Evolutionary conservation across 805 yeast genomes (phyloP), one percentile per base, ranked within the genome.

Genomic region (Barnettozyma pratensis): DNA sequence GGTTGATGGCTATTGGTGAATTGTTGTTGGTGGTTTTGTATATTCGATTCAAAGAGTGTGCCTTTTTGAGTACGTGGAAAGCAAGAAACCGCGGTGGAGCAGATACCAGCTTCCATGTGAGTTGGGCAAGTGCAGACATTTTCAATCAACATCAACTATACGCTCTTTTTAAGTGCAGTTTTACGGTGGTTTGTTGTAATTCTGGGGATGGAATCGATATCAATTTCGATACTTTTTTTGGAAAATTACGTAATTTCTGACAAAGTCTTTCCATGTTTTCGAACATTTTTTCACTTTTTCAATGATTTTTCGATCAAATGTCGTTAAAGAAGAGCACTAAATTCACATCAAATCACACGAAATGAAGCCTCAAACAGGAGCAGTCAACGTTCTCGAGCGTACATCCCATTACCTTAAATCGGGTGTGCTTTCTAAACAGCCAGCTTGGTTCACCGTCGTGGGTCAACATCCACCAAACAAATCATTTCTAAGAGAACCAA

Each of bases 391-490:
- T 4, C 76, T 91, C 41, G 86, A 86, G 66, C 79, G 90, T 60
- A 87, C 96, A 0, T 83, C 96, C 2, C 83, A 85, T 50, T 82
- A 82, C 57, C 69, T 92, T 54, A 74, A 74, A 57, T 76, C 87
- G 0, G 92, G 95, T 2, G 70, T 84, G n/a, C 73, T 89, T 42
- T 72, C 67, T 32, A 68, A 75, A 32, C 84, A 85, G 60, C 99
- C 99, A 2, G 83, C 83, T 1, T 94, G 98, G 99, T 89, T 76
- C 67, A 81, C 83, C 54, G 92, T 87, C 6, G 89, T 94, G 12
- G 87, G 87, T 4, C 75, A 82, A 29, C 75, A 84, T 57, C 97
- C 97, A 37, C 98, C 98, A 35, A 71, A 77, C 39, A 76, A 76
- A 51, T 80, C 81, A 55, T 75, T 83, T 56, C 49, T 57, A 7